A percentile compares a stretch with the other conserved stretches of the same genome.
Evolutionary conservation across 495 filamentous ascomycete species (phyloP).

Genomic region (Parathielavia hyrcaniae): DNA sequence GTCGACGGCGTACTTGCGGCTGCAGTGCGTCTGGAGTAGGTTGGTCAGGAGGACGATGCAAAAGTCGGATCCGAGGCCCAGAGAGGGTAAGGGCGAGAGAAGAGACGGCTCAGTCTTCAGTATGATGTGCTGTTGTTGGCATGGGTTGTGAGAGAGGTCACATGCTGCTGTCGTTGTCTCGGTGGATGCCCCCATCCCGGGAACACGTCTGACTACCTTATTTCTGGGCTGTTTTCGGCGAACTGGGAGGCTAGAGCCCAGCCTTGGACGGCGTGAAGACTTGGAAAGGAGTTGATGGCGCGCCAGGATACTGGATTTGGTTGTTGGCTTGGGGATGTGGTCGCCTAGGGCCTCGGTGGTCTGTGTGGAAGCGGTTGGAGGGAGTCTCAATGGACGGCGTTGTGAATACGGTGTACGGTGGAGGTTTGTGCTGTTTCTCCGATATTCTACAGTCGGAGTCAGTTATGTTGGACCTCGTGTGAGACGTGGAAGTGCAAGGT

Average conservation of each 20-base stretch:
- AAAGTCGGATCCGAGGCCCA: constrained; percentile 6
- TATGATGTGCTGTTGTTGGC: neutral
- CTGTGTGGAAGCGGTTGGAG: neutral
- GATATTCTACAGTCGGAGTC: no score
- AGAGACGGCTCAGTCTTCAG: neutral
- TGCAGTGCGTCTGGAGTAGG: constrained; percentile 10
- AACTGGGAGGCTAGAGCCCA: neutral
- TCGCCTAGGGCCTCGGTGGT: constrained; percentile 1
- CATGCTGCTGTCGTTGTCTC: neutral
- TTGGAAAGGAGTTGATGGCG: neutral
- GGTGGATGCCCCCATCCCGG: neutral
- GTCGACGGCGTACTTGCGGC: constrained; percentile 13
- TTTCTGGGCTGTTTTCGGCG: neutral
- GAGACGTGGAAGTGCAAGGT: no score
- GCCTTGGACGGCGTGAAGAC: constrained; percentile 4
- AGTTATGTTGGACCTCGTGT: no score
- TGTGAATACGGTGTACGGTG: neutral
- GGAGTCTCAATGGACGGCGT: neutral
- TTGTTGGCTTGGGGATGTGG: neutral
- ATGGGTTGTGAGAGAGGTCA: neutral
- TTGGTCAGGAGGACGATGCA: constrained; percentile 1
- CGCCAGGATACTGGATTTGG: constrained; percentile 1
- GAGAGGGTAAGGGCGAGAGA: neutral
- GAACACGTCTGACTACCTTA: neutral
- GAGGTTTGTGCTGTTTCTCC: neutral